phyloP scores from a whole-genome alignment of 345 rosid genomes.

The Eutrema yunnanense region DNA sequence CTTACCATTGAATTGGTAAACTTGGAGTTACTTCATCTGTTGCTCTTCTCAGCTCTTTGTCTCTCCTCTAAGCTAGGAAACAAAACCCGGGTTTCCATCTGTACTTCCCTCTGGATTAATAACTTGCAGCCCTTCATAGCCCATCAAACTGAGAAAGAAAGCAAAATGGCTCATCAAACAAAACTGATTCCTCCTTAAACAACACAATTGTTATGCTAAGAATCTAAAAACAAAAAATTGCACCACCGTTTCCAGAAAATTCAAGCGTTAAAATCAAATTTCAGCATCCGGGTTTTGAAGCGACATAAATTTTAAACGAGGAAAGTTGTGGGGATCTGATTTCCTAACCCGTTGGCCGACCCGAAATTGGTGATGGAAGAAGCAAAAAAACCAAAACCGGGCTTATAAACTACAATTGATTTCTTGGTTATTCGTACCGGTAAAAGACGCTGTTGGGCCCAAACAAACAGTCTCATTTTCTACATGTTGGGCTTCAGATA shows the following conservation, averaged over 20 bases:
- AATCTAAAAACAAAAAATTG: no score
- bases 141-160: slow-evolving; percentile 40
- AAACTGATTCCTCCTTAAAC: no score
- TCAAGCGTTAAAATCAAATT: not conserved
- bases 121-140: slow-evolving; percentile 87
- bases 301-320: no score
- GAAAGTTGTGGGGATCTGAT: not conserved
- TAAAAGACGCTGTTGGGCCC: not conserved
- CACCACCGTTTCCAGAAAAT: not conserved
- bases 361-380: slow-evolving; percentile 59
- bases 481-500: not conserved
- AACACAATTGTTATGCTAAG: no score
- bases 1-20: slow-evolving; percentile 65
- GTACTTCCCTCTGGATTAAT: slow-evolving; percentile 86
- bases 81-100: slow-evolving; percentile 48
- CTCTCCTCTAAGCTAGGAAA: slow-evolving; percentile 37
- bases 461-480: not conserved
- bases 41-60: slow-evolving; percentile 66
- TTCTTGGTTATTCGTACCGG: no score
- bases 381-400: slow-evolving; percentile 57
- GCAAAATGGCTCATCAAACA: not conserved
- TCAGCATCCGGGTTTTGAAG: no score
- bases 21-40: slow-evolving; percentile 42
- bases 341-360: slow-evolving; percentile 56
- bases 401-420: no score